Evolutionary conservation across 2,329 filamentous ascomycete species (phyloP).

Genomic region (Hymenoscyphus occultus): DNA sequence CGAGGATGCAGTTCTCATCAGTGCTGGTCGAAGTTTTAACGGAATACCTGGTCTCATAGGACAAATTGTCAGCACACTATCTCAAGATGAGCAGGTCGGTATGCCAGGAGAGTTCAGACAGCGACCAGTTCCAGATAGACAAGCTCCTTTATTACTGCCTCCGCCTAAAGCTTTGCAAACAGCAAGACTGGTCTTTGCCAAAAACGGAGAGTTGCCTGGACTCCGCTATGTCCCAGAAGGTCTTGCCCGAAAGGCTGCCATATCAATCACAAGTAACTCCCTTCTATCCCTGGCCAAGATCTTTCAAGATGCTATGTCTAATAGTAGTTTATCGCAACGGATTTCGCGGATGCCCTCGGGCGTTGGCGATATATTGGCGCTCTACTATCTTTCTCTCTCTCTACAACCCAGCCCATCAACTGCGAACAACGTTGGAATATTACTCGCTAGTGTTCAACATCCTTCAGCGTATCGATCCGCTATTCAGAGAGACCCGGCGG

Average conservation of each 20-base stretch:
- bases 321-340: slow-evolving; percentile 42
- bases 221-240: slow-evolving; percentile 69
- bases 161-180: slow-evolving; percentile 83
- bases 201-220: slow-evolving; percentile 74
- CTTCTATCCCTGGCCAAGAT: slow-evolving; percentile 94
- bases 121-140: slow-evolving; percentile 7
- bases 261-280: slow-evolving; percentile 94
- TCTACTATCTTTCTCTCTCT: slow-evolving; percentile 94
- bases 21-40: slow-evolving; percentile 66
- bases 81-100: slow-evolving; percentile 44
- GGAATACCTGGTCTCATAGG: slow-evolving; percentile 77
- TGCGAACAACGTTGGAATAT: slow-evolving; percentile 95
- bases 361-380: slow-evolving; percentile 85
- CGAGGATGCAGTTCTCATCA: slow-evolving; percentile 90
- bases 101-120: slow-evolving; percentile 29
- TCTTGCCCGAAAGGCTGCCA: slow-evolving; percentile 70
- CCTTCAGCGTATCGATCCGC: slow-evolving; percentile 40
- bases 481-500: slow-evolving; percentile 33
- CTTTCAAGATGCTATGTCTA: slow-evolving; percentile 93
- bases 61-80: slow-evolving; percentile 70
- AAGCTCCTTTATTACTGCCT: slow-evolving; percentile 67
- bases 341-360: slow-evolving; percentile 64
- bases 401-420: slow-evolving; percentile 95
- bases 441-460: slow-evolving; percentile 92
- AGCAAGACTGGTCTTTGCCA: slow-evolving; percentile 76